Conservation (phyloP, 345 rosid species). For the Durio zibethinus region DNA sequence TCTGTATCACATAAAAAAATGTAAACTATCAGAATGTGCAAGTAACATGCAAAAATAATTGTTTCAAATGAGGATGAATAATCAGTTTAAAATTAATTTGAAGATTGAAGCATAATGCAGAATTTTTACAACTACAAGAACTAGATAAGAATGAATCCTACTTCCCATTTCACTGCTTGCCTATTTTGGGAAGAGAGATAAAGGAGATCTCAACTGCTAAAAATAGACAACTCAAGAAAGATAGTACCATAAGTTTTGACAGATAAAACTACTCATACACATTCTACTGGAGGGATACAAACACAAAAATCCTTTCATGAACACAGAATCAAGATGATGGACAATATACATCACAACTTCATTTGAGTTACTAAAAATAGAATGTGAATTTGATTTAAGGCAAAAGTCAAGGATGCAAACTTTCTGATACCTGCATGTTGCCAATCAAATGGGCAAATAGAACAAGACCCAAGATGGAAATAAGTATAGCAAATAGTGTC, state of each 20-base stretch:
- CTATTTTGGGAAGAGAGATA: neutral
- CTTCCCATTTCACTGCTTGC: neutral
- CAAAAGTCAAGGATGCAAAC: constrained; percentile 5
- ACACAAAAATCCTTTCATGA: constrained; percentile 4
- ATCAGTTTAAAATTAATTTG: neutral
- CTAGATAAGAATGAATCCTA: neutral
- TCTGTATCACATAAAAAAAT: constrained; percentile 35
- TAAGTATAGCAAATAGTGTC: constrained; percentile 80
- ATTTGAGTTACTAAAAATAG: neutral
- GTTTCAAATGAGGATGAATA: neutral
- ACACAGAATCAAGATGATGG: neutral
- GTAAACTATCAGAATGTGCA: neutral
- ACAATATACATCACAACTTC: neutral
- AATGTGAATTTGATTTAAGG: neutral
- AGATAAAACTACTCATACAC: neutral
- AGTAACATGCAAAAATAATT: neutral
- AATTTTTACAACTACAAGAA: neutral
- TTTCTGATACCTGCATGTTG: constrained; percentile 78
- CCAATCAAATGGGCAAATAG: constrained; percentile 91
- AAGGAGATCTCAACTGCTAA: neutral
- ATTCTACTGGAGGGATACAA: neutral
- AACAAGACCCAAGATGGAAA: constrained; percentile 81
- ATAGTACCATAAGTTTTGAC: neutral
- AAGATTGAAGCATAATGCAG: neutral
- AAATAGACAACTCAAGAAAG: neutral